A percentile compares a stretch with the other conserved stretches of the same genome.
phyloP scores from a whole-genome alignment of 257 asterid species.

The Solanum gracilifrons region DNA sequence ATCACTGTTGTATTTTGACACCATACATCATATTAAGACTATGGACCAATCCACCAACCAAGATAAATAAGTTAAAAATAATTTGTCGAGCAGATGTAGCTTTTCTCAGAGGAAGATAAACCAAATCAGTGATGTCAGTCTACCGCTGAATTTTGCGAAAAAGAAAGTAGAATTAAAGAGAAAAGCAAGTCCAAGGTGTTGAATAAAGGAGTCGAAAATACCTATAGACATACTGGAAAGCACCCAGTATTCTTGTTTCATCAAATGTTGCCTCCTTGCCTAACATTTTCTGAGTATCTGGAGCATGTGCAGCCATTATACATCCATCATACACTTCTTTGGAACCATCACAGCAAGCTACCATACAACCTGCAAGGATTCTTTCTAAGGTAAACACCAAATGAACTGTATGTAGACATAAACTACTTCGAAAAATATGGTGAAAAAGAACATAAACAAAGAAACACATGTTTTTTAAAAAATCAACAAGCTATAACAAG shows the following conservation, averaged over 20 bases:
- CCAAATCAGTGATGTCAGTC: background rate
- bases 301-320: slow-evolving; percentile 70
- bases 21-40: background rate
- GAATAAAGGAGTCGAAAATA: background rate
- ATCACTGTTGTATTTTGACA: slow-evolving; percentile 43
- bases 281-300: slow-evolving; percentile 55
- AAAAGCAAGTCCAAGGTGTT: background rate
- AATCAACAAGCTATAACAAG: no score
- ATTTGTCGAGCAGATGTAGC: no score
- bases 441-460: no score
- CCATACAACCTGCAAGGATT: slow-evolving; percentile 41
- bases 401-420: background rate
- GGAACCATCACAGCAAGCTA: slow-evolving; percentile 37
- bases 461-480: no score
- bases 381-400: background rate
- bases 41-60: background rate
- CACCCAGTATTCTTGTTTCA: slow-evolving; percentile 65
- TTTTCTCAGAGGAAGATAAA: background rate
- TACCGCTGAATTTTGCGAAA: background rate
- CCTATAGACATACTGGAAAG: slow-evolving; percentile 79
- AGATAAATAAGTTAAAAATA: no score
- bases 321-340: slow-evolving; percentile 44
- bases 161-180: background rate
- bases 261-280: slow-evolving; percentile 59
- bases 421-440: no score